Base-by-base conservation (phyloP, 192 early-diverging fungal species). In the Backusella tuberculispora region DNA sequence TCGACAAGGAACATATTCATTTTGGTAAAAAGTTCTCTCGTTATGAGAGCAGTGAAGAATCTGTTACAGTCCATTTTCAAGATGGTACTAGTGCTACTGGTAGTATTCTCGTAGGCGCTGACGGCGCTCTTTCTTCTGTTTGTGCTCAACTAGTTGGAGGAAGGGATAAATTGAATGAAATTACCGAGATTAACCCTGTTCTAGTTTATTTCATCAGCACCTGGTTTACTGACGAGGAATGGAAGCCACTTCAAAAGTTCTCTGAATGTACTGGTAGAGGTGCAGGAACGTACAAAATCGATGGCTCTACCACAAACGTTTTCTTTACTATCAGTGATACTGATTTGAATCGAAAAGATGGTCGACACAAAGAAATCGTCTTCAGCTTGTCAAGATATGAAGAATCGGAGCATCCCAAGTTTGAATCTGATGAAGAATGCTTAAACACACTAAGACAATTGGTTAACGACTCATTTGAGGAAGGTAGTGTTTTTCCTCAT, bases 71-170 rank as follows among this genome's bases (percentile, higher is more conserved):
- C 43, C 63, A 24, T 3, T 78, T 68, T 69, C 12, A 17, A 0
- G 82, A 83, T 19, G 71, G 73, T 7, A 38, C 76, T 3, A 37
- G n/a, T 2, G 34, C 40, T 9, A 63, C 50, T 15, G 82, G 82
- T 13, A 60, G 71, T 21, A 40, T 80, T 13, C 24, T 83, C 9
- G 82, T 83, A 0, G 82, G 78, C 17, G 74, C 79, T 5, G 83
- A 83, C 63, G 83, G 83, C 5, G 74, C 78, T 4, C 75, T 68
- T 14, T 78, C 75, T 13, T 56, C 38, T 4, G 65, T 83, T 2
- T 75, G 81, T 37, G 17, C 66, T 29, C 70, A 75, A 29, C 38
- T 77, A 21, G 38, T 73, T n/a, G 42, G 42, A 13, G 56, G 72
- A 12, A 29, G 26, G 15, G 72, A 73, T 0, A 43, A 24, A 17